Evolutionary conservation across 495 filamentous ascomycete genomes (phyloP), one percentile per base, ranked within the genome.

Genomic region (Hypoxylon perforatum): DNA sequence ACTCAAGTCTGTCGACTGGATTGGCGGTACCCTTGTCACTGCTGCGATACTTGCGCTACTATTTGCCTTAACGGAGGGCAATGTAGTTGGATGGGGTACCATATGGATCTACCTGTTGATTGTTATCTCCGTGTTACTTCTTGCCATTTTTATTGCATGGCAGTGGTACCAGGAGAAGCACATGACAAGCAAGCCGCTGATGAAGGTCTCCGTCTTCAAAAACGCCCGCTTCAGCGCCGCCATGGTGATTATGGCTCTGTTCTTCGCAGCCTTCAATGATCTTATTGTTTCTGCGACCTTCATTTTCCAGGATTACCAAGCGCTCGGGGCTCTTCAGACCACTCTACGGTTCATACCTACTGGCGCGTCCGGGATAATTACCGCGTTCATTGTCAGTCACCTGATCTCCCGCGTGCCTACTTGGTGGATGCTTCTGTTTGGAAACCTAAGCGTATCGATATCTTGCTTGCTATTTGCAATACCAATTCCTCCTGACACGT

Each of bases 61-160:
- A n/a, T 87, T 88, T 52, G 84, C 84, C n/a, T 69, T 89, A 21
- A 87, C 86, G 5, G 83, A 89, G 67, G 87, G 87, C 14, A 88
- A 87, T 57, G 81, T 87, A 0, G 78, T 89, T 28, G 90, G 90
- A 6, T 93, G 90, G 90, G 72, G 71, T 17, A 89, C 86, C 0
- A 83, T 86, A 3, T 92, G 89, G 78, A 82, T 92, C 0, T 79
- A 86, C 30, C 83, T 81, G 7, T 73, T 92, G 4, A 85, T 93
- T 38, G 82, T 88, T 18, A 75, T 90, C 11, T 86, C 89, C 1
- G 39, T 90, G 22, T 51, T 87, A 9, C 71, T 92, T 4, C 79
- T 92, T 5, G 78, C 63, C 0, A 65, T 76, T 1, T 93, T 93
- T 63, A 69, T 89, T 18, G 72, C 80, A 35, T 92, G 90, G 90